Percentiles rank a stretch among this genome's conserved stretches.
Conservation (phyloP, 306 rosid species). For the Casuarina cunninghamiana region DNA sequence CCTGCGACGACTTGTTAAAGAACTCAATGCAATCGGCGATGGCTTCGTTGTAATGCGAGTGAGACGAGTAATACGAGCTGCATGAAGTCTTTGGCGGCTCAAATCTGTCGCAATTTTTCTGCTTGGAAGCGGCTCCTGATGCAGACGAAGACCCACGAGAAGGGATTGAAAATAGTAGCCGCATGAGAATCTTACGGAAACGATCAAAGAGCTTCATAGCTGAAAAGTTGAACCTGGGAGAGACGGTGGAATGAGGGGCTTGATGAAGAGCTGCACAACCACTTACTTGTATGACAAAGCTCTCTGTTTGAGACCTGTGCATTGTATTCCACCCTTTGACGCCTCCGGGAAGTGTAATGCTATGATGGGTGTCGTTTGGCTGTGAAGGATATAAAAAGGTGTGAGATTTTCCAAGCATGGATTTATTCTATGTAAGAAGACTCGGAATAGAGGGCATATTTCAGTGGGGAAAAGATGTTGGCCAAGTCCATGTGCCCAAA, state of each 20-base stretch:
- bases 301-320: slow-evolving; percentile 33
- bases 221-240: slow-evolving; percentile 42
- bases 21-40: slow-evolving; percentile 82
- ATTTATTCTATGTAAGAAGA: slow-evolving; percentile 34
- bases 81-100: slow-evolving; percentile 84
- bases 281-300: slow-evolving; percentile 43
- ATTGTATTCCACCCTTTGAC: slow-evolving; percentile 48
- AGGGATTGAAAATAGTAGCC: slow-evolving; percentile 41
- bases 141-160: slow-evolving; percentile 23
- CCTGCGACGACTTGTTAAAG: slow-evolving; percentile 69
- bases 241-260: neutral
- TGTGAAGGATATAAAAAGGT: slow-evolving; percentile 27
- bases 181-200: slow-evolving; percentile 59
- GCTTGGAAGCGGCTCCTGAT: slow-evolving; percentile 20
- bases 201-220: slow-evolving; percentile 66
- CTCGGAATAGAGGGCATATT: slow-evolving; percentile 1
- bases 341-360: slow-evolving; percentile 70
- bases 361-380: slow-evolving; percentile 64
- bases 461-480: slow-evolving; percentile 21
- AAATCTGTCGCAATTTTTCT: slow-evolving; percentile 39
- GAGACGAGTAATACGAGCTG: slow-evolving; percentile 69
- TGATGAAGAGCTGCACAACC: neutral
- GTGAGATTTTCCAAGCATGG: slow-evolving; percentile 34
- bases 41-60: slow-evolving; percentile 76
- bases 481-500: slow-evolving; percentile 59